A percentile compares a stretch with the other conserved stretches of the same genome.
Evolutionary conservation across 2,329 filamentous ascomycete species (phyloP).

Genomic region (Ophiocordyceps camponoti-saundersi): DNA sequence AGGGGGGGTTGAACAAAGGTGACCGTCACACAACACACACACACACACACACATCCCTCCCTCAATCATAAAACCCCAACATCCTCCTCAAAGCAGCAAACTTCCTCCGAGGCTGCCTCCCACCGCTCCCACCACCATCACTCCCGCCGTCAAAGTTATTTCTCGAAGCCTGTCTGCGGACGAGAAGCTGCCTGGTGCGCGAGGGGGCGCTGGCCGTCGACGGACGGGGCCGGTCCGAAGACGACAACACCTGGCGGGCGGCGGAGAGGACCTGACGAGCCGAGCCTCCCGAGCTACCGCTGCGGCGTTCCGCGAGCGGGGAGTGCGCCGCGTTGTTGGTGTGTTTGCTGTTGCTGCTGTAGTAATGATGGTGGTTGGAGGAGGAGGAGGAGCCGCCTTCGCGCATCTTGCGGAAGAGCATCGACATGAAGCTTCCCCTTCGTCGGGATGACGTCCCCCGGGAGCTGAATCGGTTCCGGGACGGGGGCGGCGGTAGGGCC

Average conservation of each 20-base stretch:
- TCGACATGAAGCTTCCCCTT: background rate
- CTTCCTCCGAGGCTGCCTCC: too few relatives aligned
- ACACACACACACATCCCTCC: too few relatives aligned
- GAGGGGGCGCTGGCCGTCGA: conserved; percentile 15
- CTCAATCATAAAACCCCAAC: too few relatives aligned
- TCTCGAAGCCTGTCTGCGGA: background rate
- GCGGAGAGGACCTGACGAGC: background rate
- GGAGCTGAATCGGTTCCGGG: too few relatives aligned
- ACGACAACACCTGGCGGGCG: background rate
- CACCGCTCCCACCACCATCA: too few relatives aligned
- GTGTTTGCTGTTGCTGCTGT: background rate
- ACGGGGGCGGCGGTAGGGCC: background rate
- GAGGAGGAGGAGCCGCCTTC: background rate
- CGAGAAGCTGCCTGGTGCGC: background rate
- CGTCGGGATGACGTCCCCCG: background rate
- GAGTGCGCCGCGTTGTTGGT: background rate
- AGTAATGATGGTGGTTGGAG: background rate
- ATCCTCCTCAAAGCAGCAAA: too few relatives aligned
- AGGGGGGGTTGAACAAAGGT: too few relatives aligned
- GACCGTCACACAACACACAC: too few relatives aligned
- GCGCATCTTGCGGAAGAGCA: background rate
- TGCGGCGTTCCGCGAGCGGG: background rate
- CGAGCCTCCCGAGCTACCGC: background rate
- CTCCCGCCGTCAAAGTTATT: too few relatives aligned
- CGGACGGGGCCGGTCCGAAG: conserved; percentile 7